Conservation (phyloP, 768 basidiomycete genomes). For the Russula vinacea region DNA sequence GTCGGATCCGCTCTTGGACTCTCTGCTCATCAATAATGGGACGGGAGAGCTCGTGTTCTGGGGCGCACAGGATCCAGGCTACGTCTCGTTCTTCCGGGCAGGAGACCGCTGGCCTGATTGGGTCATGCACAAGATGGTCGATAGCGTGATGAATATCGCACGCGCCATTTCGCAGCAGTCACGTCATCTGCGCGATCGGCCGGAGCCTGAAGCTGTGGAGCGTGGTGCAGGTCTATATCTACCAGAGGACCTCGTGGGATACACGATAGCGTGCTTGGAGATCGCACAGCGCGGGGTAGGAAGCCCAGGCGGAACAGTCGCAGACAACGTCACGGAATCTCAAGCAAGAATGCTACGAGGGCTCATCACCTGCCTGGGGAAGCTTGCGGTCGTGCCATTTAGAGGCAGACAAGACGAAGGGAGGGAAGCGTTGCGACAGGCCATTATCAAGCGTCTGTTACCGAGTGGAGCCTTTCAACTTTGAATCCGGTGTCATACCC, state of each 20-base stretch:
- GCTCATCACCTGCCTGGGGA: conserved; percentile 64
- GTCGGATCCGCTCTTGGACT: conserved; percentile 67
- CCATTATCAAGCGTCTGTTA: conserved; percentile 82
- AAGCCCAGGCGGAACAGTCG: conserved; percentile 48
- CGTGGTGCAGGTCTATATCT: conserved; percentile 85
- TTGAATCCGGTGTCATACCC: conserved; percentile 82
- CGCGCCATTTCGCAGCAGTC: conserved; percentile 83
- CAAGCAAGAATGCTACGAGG: conserved; percentile 76
- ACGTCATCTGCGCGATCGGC: conserved; percentile 72
- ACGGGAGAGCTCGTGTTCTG: conserved; percentile 89
- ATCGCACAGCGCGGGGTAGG: conserved; percentile 70
- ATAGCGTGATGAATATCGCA: conserved; percentile 75
- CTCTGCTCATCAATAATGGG: conserved; percentile 71
- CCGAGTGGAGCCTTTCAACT: conserved; percentile 88
- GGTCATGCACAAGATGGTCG: conserved; percentile 77
- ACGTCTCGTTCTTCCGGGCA: conserved; percentile 52
- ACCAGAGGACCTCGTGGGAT: conserved; percentile 87
- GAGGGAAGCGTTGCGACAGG: conserved; percentile 71
- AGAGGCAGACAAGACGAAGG: conserved; percentile 70
- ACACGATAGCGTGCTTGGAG: conserved; percentile 82
- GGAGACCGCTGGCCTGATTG: conserved; percentile 51
- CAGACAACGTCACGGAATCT: conserved; percentile 75
- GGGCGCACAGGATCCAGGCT: conserved; percentile 77
- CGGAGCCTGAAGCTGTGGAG: conserved; percentile 67
- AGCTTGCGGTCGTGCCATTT: conserved; percentile 65